Evolutionary conservation across 225 moss, liverwort and hornwort genomes (phyloP), one percentile per base, ranked within the genome.

Genomic region (Polytrichum formosum): DNA sequence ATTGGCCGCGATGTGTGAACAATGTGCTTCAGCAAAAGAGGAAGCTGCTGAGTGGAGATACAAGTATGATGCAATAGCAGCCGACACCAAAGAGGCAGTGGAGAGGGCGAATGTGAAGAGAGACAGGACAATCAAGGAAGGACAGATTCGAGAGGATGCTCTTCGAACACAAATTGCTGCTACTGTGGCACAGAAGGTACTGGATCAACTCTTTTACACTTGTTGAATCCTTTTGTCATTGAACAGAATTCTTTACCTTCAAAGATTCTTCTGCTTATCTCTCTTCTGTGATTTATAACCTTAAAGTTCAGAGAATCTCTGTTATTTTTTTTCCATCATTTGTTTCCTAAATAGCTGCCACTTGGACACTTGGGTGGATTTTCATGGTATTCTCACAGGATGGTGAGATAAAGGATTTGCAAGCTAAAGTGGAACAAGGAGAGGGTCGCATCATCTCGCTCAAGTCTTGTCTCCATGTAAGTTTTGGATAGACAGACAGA

Each of bases 41-140:
- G 93, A 93, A 72, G 93, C 93, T 55, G 84, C 82, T 33, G 93
- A 93, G 71, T 93, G 93, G 93, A 83, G 89, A 69, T 85, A 87
- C 27, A 93, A 91, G 75, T 84, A 93, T 76, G 93, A 91, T 27
- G 53, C 93, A 33, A 80, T 83, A 9, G 82, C 82, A 55, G 76
- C 80, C 5, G 85, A 91, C 46, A 76, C 88, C 23, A 91, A 87
- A 68, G 89, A 77, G 18, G 71, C 85, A 63, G 84, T 91, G 56
- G 93, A 91, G 67, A 85, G 84, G 71, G 74, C 91, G 6, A 90
- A 76, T 68, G 74, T 83, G 54, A 71, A 84, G 37, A 81, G 86
- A 68, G 91, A 93, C 67, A 83, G 82, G 55, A 86, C 85, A 13
- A 86, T 87, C 55, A 91, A 89, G 72, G 91, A 93, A 33, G 84